Evolutionary conservation across 768 basidiomycete genomes (phyloP).

Genomic region (Lactifluus pinguis): DNA sequence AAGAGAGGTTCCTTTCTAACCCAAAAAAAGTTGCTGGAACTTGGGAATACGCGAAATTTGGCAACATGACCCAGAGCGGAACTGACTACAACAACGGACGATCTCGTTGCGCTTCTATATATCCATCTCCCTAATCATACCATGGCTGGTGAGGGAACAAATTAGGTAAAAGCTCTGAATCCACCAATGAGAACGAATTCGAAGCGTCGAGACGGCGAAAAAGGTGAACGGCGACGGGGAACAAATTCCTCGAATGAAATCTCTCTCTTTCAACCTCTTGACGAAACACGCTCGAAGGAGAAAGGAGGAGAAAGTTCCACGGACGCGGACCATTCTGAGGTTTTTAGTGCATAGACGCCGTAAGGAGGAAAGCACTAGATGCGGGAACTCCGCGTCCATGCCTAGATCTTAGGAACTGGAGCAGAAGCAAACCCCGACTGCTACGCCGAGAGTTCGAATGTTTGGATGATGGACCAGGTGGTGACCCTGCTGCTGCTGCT

Average conservation of each 20-base stretch:
- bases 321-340: not conserved
- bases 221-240: not conserved
- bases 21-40: not conserved
- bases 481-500: too few relatives aligned
- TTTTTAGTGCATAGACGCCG: not conserved
- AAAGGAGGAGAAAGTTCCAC: not conserved
- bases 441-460: too few relatives aligned
- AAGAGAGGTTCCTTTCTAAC: not conserved
- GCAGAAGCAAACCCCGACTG: too few relatives aligned
- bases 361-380: not conserved
- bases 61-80: not conserved
- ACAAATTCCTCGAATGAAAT: not conserved
- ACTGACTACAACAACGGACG: not conserved
- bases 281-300: not conserved
- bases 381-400: not conserved
- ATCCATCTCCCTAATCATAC: not conserved
- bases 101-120: not conserved
- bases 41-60: not conserved
- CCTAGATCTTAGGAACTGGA: not conserved
- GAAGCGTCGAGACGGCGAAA: not conserved
- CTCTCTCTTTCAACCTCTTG: not conserved
- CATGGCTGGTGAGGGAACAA: not conserved
- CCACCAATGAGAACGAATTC: not conserved
- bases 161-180: not conserved
- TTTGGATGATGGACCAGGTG: too few relatives aligned